A percentile compares a stretch with the other conserved stretches of the same genome.
These are phyloP conservation scores for Fomitopsis palustris DNA, from an alignment of 1,284 basidiomycete species.

Conservation along the genomic window DNA sequence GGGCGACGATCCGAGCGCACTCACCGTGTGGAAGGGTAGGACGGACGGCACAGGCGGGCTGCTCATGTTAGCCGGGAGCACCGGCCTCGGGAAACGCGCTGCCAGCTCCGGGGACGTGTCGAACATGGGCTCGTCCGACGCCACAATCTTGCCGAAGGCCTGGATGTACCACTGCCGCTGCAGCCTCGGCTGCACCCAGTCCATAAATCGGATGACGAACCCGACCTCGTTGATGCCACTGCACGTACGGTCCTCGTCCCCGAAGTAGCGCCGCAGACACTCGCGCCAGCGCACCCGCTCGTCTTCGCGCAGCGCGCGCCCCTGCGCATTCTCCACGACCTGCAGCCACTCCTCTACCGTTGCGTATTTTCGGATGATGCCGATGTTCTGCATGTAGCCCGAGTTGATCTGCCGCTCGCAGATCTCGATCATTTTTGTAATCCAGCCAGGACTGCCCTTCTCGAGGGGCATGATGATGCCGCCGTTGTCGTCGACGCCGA, in stretches of 20 bases:
- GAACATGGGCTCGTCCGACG: conserved; percentile 12
- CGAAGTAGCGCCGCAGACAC: conserved; percentile 36
- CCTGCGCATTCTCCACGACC: conserved; percentile 32
- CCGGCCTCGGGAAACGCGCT: conserved; percentile 21
- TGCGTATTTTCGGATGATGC: conserved; percentile 33
- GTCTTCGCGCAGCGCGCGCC: conserved; percentile 22
- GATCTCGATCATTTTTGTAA: conserved; percentile 42
- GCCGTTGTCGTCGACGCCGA: conserved; percentile 19
- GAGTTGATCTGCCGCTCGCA: conserved; percentile 46
- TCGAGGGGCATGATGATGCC: conserved; percentile 19
- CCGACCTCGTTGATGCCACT: conserved; percentile 43
- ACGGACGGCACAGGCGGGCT: conserved; percentile 47
- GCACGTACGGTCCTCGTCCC: conserved; percentile 24
- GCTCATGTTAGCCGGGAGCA: conserved; percentile 33
- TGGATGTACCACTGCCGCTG: conserved; percentile 52
- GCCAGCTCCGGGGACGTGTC: conserved; percentile 4
- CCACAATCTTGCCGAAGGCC: conserved; percentile 32
- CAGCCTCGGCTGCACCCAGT: conserved; percentile 44
- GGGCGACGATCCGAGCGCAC: conserved; percentile 8
- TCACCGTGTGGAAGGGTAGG: conserved; percentile 55
- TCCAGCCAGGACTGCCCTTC: conserved; percentile 33
- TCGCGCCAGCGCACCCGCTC: conserved; percentile 36
- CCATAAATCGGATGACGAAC: conserved; percentile 51
- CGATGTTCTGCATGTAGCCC: conserved; percentile 36
- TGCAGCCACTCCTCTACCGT: conserved; percentile 44